Evolutionary conservation across 106 monocot genomes (phyloP).

Genomic region (Dendrobium nobile): DNA sequence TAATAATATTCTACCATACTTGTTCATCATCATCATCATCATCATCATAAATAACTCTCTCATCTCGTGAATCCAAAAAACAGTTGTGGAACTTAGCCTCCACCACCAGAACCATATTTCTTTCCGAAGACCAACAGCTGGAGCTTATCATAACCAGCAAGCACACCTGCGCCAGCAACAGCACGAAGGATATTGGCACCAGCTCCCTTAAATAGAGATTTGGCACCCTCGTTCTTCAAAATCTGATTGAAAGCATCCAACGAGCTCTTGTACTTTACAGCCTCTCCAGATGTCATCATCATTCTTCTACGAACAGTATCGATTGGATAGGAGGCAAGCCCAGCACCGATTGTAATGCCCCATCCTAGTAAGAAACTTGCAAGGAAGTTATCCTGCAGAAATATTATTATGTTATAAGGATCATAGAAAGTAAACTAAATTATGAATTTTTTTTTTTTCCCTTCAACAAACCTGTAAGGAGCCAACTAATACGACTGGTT

Average conservation of each 20-base stretch:
- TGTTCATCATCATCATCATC: conserved; percentile 13
- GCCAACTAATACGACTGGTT: conserved; percentile 15
- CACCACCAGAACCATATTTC: conserved; percentile 18
- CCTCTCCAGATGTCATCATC: conserved; percentile 24
- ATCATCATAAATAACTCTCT: conserved; percentile 8
- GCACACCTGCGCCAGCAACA: conserved; percentile 17
- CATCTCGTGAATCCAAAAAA: neutral
- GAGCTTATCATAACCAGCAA: conserved; percentile 17
- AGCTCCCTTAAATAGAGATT: conserved; percentile 17
- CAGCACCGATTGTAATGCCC: conserved; percentile 17
- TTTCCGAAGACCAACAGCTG: conserved; percentile 17
- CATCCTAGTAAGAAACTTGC: conserved; percentile 18
- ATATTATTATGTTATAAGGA: neutral
- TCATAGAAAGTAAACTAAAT: too few species aligned
- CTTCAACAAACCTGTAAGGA: conserved; percentile 1
- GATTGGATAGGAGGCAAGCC: conserved; percentile 18
- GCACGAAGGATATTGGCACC: conserved; percentile 19
- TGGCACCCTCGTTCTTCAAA: conserved; percentile 18
- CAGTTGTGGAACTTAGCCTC: neutral
- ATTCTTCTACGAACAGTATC: conserved; percentile 19
- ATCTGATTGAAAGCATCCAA: conserved; percentile 16
- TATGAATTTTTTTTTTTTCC: too few species aligned
- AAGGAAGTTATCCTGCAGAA: conserved; percentile 14
- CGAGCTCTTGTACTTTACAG: conserved; percentile 21
- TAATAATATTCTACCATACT: conserved; percentile 1